Conservation (phyloP, 768 basidiomycete genomes). For the Rhodotorula taiwanensis region DNA sequence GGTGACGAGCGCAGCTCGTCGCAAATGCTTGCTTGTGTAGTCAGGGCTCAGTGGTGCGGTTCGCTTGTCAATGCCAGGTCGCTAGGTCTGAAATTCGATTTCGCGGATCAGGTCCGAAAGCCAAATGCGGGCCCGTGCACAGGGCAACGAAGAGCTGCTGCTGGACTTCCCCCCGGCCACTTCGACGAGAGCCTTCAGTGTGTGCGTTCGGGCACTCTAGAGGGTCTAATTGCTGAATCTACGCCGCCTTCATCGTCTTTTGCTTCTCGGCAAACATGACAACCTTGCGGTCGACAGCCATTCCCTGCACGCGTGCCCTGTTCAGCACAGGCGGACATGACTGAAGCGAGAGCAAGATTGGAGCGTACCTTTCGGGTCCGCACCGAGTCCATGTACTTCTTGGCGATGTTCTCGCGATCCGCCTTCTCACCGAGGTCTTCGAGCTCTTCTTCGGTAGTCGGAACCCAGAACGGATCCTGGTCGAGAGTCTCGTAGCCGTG, state of each 20-base stretch:
- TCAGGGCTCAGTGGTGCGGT: too few species aligned
- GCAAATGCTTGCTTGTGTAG: too few species aligned
- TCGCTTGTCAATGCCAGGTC: too few species aligned
- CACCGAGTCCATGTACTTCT: slow-evolving; percentile 44
- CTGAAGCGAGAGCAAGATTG: background rate
- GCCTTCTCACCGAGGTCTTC: slow-evolving; percentile 96
- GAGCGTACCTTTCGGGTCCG: slow-evolving; percentile 29
- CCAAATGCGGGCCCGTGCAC: too few species aligned
- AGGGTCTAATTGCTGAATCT: background rate
- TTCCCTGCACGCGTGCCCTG: slow-evolving; percentile 49
- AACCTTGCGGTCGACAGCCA: slow-evolving; percentile 91
- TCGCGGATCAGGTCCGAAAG: too few species aligned
- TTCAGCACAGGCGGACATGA: background rate
- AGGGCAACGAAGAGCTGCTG: too few species aligned
- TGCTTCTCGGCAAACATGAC: slow-evolving; percentile 97
- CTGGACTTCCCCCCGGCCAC: too few species aligned
- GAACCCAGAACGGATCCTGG: slow-evolving; percentile 92
- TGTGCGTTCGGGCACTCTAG: too few species aligned
- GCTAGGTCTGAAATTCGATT: too few species aligned
- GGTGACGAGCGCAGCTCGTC: too few species aligned
- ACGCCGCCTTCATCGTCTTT: slow-evolving; percentile 59
- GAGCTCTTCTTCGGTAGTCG: slow-evolving; percentile 90
- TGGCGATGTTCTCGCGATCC: slow-evolving; percentile 86
- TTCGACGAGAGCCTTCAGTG: too few species aligned
- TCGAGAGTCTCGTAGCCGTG: slow-evolving; percentile 92